Conservation (phyloP, 805 yeast genomes). For the Nakazawaea sp. region DNA sequence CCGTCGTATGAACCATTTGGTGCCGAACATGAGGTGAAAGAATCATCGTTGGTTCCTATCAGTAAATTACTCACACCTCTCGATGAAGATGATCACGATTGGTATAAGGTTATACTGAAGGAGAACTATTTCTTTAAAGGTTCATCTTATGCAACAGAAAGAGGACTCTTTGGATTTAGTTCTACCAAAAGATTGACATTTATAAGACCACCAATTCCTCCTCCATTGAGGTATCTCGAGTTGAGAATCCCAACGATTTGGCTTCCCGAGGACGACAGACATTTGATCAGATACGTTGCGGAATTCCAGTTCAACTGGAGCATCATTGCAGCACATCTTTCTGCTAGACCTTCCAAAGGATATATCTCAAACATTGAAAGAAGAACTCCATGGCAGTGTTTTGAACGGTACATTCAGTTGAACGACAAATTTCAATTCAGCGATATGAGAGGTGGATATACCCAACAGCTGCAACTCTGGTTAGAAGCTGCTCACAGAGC, state of each 20-base stretch:
- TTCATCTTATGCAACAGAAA: conserved; percentile 37
- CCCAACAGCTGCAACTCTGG: conserved; percentile 85
- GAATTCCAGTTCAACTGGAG: conserved; percentile 93
- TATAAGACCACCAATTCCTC: conserved; percentile 88
- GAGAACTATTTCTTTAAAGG: conserved; percentile 29
- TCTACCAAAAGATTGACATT: conserved; percentile 50
- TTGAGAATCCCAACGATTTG: conserved; percentile 89
- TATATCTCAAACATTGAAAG: conserved; percentile 87
- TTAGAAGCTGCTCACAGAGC: conserved; percentile 84
- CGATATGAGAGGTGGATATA: conserved; percentile 84
- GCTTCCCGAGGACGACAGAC: conserved; percentile 90
- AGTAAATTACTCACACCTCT: conserved; percentile 59
- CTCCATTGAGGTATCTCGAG: conserved; percentile 72
- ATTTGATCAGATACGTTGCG: conserved; percentile 71
- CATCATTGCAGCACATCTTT: conserved; percentile 74
- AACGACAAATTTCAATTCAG: conserved; percentile 81
- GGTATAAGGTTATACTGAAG: conserved; percentile 51
- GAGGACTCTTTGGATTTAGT: conserved; percentile 49
- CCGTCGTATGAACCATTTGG: conserved; percentile 43
- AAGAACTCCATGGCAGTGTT: conserved; percentile 98
- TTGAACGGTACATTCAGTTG: conserved; percentile 90
- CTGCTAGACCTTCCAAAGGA: conserved; percentile 56
- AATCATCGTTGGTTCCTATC: conserved; percentile 42
- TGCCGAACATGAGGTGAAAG: conserved; percentile 19
- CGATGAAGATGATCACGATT: conserved; percentile 53